Evolutionary conservation across 2,329 filamentous ascomycete genomes (phyloP).

Genomic region (Sclerotinia glacialis): DNA sequence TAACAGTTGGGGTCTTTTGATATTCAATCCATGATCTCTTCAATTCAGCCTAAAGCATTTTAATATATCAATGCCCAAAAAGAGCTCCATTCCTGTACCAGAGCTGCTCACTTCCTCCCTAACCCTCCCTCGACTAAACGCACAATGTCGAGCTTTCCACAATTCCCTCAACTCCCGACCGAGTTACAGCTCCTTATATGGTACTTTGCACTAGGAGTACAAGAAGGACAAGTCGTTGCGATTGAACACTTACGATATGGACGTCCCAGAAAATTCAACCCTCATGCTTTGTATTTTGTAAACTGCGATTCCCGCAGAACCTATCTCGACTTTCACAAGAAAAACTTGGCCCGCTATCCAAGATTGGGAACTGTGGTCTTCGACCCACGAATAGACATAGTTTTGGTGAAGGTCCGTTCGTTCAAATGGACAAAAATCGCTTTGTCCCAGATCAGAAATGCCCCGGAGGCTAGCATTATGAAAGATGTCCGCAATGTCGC

Average conservation of each 20-base stretch:
- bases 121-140: too few species aligned
- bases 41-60: not conserved
- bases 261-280: conserved; percentile 5
- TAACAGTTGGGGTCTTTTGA: not conserved
- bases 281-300: conserved; percentile 10
- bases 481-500: conserved; percentile 7
- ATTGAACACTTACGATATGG: not conserved
- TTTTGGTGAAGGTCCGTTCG: not conserved
- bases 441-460: not conserved
- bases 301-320: conserved; percentile 9
- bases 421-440: not conserved
- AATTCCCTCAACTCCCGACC: not conserved
- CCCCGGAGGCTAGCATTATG: not conserved
- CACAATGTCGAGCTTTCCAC: conserved; percentile 12
- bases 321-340: conserved; percentile 12
- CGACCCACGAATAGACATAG: conserved; percentile 5
- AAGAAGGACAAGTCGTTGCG: not conserved
- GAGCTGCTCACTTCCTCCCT: not conserved
- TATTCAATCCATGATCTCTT: not conserved
- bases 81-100: not conserved
- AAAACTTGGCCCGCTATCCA: not conserved
- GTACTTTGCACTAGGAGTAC: not conserved
- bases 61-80: not conserved
- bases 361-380: not conserved
- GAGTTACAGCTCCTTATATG: conserved; percentile 13